A percentile compares a stretch with the other conserved stretches of the same genome.
Evolutionary conservation across 345 rosid genomes (phyloP).

Genomic region (Cardamine chenopodiifolia): DNA sequence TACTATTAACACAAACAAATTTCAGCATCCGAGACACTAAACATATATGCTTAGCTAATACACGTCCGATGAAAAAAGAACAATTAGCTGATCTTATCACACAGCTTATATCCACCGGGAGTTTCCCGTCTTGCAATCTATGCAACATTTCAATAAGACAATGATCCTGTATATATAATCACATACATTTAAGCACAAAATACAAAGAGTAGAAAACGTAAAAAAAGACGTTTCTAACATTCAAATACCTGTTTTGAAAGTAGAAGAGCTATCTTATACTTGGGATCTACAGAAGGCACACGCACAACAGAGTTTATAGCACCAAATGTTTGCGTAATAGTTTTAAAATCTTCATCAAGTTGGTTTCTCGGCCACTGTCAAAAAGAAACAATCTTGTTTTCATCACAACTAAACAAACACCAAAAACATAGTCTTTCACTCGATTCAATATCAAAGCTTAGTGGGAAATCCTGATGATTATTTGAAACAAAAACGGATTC

Average conservation of each 20-base stretch:
- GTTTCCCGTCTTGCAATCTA: conserved; percentile 85
- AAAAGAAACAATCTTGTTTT: conserved; percentile 35
- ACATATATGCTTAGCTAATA: background rate
- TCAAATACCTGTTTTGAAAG: conserved; percentile 73
- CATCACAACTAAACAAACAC: background rate
- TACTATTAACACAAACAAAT: conserved; percentile 51
- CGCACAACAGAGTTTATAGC: conserved; percentile 76
- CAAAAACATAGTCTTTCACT: background rate
- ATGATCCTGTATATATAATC: conserved; percentile 63
- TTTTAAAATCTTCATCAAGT: conserved; percentile 72
- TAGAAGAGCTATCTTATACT: conserved; percentile 83
- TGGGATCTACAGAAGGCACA: conserved; percentile 79
- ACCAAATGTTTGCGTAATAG: conserved; percentile 56
- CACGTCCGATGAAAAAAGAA: background rate
- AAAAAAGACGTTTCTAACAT: background rate
- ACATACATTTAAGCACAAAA: background rate
- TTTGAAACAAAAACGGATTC: background rate
- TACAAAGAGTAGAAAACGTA: background rate
- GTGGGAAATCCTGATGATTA: conserved; percentile 48
- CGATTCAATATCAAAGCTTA: background rate
- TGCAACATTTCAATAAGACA: conserved; percentile 87
- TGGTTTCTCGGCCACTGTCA: conserved; percentile 60
- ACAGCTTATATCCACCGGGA: conserved; percentile 83
- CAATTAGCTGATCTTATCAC: conserved; percentile 68
- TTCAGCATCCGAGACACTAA: conserved; percentile 12